A percentile compares a stretch with the other conserved stretches of the same genome.
Evolutionary conservation across 1,284 basidiomycete species (phyloP).

Genomic region (Tausonia pullulans): DNA sequence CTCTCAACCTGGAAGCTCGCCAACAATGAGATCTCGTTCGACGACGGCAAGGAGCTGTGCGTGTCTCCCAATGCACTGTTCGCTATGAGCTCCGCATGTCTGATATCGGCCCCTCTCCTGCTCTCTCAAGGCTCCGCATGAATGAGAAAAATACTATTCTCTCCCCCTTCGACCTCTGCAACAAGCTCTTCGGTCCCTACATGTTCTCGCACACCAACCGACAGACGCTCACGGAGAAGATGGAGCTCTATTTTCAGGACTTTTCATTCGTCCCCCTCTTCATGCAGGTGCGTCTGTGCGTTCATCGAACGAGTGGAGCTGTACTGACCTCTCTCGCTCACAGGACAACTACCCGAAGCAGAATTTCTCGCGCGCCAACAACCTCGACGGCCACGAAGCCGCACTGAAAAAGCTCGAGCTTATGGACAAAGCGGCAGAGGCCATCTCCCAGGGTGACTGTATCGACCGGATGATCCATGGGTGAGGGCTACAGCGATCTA

Average conservation of each 20-base stretch:
- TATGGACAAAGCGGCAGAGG: conserved; percentile 77
- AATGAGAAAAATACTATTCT: conserved; percentile 89
- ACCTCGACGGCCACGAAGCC: conserved; percentile 51
- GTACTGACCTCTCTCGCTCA: conserved; percentile 6
- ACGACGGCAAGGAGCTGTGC: conserved; percentile 78
- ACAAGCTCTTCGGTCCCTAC: conserved; percentile 78
- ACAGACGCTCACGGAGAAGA: conserved; percentile 78
- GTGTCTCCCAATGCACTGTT: conserved; percentile 27
- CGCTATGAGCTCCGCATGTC: background rate
- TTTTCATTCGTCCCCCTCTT: conserved; percentile 87
- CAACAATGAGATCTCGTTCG: conserved; percentile 69
- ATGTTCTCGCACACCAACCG: conserved; percentile 71
- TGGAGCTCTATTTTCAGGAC: conserved; percentile 95
- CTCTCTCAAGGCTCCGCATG: background rate
- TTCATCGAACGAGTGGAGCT: background rate
- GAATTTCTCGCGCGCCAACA: conserved; percentile 51
- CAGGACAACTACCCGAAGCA: conserved; percentile 82
- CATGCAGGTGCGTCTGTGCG: conserved; percentile 54
- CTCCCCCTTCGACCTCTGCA: conserved; percentile 78
- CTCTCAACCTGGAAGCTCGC: conserved; percentile 88
- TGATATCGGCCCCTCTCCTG: background rate
- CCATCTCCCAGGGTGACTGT: conserved; percentile 91
- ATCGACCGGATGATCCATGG: conserved; percentile 89
- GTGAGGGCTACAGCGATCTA: conserved; percentile 36
- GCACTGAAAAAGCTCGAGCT: conserved; percentile 61